These are phyloP conservation scores for Aspergillus neotritici DNA, from an alignment of 2,329 filamentous ascomycete genomes.

Conservation along the genomic window DNA sequence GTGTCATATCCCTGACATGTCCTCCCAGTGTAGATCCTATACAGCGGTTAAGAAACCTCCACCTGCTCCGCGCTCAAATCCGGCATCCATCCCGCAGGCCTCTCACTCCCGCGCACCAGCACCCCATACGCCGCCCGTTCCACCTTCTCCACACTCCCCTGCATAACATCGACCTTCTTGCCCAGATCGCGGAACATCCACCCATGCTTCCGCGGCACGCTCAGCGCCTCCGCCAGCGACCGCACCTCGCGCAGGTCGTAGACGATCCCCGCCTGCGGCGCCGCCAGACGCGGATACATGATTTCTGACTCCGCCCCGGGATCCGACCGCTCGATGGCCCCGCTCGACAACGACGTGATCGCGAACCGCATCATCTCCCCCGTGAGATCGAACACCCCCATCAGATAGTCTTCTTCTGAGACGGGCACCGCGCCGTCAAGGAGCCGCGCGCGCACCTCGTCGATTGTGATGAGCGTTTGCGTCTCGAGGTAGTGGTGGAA, in stretches of 20 bases:
- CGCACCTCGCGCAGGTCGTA: slow-evolving; percentile 74
- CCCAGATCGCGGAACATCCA: slow-evolving; percentile 57
- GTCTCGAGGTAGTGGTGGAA: slow-evolving; percentile 82
- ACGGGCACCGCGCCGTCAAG: slow-evolving; percentile 53
- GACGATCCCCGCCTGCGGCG: slow-evolving; percentile 60
- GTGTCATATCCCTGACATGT: not conserved
- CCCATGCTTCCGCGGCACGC: slow-evolving; percentile 49
- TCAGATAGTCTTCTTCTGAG: slow-evolving; percentile 77
- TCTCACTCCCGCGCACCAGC: slow-evolving; percentile 77
- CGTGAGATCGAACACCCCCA: slow-evolving; percentile 87
- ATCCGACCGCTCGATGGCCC: slow-evolving; percentile 39
- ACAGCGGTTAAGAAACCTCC: slow-evolving; percentile 25
- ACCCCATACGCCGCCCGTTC: slow-evolving; percentile 86
- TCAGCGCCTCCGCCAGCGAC: slow-evolving; percentile 67
- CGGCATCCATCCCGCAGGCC: slow-evolving; percentile 87
- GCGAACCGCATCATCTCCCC: slow-evolving; percentile 97
- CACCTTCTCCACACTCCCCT: slow-evolving; percentile 85
- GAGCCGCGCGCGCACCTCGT: slow-evolving; percentile 49
- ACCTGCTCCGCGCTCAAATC: slow-evolving; percentile 53
- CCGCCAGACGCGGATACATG: slow-evolving; percentile 16
- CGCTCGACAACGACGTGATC: slow-evolving; percentile 75
- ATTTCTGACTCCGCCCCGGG: slow-evolving; percentile 4
- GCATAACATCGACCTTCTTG: slow-evolving; percentile 82
- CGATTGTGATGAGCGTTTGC: slow-evolving; percentile 66
- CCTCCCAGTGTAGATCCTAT: not conserved